Percentiles rank a stretch among this genome's conserved stretches.
Evolutionary conservation across 2,329 filamentous ascomycete genomes (phyloP).

Genomic region (Pestalotiopsis fici): DNA sequence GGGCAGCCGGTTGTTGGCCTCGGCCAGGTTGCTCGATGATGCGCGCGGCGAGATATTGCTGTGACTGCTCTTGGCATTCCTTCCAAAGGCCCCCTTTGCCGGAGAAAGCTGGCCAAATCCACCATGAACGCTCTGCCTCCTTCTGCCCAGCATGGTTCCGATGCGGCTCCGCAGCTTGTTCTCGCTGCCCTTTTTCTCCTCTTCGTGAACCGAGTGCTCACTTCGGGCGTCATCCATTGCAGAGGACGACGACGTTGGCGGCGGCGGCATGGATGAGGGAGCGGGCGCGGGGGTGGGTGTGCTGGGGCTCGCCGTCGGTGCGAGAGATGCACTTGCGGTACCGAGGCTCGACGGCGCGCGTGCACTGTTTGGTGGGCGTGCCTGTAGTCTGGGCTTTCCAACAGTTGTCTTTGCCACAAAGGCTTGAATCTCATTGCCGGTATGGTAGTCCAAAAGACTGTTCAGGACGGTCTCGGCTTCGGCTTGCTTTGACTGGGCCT

Average conservation of each 20-base stretch:
- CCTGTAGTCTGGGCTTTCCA: slow-evolving; percentile 45
- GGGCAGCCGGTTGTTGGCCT: slow-evolving; percentile 53
- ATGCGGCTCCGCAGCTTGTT: slow-evolving; percentile 64
- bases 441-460: slow-evolving; percentile 82
- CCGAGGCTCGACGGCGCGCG: slow-evolving; percentile 41
- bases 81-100: slow-evolving; percentile 61
- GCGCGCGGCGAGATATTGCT: slow-evolving; percentile 57
- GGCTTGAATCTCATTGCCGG: slow-evolving; percentile 80
- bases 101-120: slow-evolving; percentile 60
- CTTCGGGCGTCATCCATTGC: slow-evolving; percentile 39
- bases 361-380: slow-evolving; percentile 37
- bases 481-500: slow-evolving; percentile 73
- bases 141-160: slow-evolving; percentile 68
- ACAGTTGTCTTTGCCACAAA: slow-evolving; percentile 54
- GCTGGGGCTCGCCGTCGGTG: slow-evolving; percentile 26
- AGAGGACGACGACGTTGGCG: neutral
- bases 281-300: neutral
- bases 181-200: slow-evolving; percentile 44
- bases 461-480: slow-evolving; percentile 80
- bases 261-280: neutral
- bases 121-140: slow-evolving; percentile 67
- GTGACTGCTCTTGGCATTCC: slow-evolving; percentile 64
- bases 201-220: slow-evolving; percentile 46
- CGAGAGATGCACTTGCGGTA: slow-evolving; percentile 25
- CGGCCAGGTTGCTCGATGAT: slow-evolving; percentile 61